Percentiles rank a stretch among this genome's conserved stretches.
These are phyloP conservation scores for Cladobotryum protrusum DNA, from an alignment of 2,329 filamentous ascomycete species.

Conservation along the genomic window DNA sequence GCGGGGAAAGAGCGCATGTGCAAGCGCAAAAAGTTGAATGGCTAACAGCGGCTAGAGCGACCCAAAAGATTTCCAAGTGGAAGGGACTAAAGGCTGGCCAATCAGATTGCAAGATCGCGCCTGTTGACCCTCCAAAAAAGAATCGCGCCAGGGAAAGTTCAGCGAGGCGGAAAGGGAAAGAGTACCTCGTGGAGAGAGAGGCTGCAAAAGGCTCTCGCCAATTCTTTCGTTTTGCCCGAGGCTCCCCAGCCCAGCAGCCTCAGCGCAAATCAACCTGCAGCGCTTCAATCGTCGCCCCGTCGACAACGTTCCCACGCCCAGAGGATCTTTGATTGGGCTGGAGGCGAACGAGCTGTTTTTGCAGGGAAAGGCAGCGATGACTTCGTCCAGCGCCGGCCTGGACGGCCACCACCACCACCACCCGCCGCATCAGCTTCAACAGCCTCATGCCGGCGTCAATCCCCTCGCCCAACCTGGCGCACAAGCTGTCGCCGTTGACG, in stretches of 20 bases:
- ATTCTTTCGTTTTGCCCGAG: slow-evolving; percentile 16
- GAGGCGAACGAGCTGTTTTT: slow-evolving; percentile 55
- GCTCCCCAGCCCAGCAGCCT: slow-evolving; percentile 8
- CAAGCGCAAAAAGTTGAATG: slow-evolving; percentile 1
- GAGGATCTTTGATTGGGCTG: neutral
- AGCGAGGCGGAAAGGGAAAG: neutral
- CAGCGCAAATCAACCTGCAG: neutral
- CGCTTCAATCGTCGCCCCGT: neutral
- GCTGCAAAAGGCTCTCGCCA: slow-evolving; percentile 10
- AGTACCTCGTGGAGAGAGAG: neutral
- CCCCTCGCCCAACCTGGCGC: neutral
- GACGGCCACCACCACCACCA: slow-evolving; percentile 17
- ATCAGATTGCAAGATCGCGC: slow-evolving; percentile 17
- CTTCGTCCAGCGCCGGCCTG: slow-evolving; percentile 48
- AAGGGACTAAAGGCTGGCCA: slow-evolving; percentile 13
- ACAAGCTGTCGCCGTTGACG: neutral
- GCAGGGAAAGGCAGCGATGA: slow-evolving; percentile 47
- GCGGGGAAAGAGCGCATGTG: slow-evolving; percentile 7
- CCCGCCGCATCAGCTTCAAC: slow-evolving; percentile 9
- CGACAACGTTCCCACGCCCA: slow-evolving; percentile 1
- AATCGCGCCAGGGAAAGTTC: slow-evolving; percentile 13
- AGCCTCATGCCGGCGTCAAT: slow-evolving; percentile 6
- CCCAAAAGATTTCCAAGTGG: slow-evolving; percentile 1
- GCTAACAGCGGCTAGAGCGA: slow-evolving; percentile 9
- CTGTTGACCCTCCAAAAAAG: slow-evolving; percentile 11